Percentiles rank a stretch among this genome's conserved stretches.
phyloP scores from a whole-genome alignment of 2,329 filamentous ascomycete species.

The Beauveria sp. region DNA sequence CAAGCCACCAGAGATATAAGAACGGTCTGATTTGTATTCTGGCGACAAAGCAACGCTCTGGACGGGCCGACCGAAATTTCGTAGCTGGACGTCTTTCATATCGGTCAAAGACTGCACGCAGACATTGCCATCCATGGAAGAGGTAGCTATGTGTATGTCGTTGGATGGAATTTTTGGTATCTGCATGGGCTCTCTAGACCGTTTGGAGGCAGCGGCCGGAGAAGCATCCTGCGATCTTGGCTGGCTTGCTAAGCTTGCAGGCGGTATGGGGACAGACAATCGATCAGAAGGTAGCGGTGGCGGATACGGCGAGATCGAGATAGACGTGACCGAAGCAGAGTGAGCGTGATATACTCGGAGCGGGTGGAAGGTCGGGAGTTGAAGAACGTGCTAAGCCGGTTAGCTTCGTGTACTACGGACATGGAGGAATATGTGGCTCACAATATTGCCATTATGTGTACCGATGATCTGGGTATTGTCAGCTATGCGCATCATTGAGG shows the following conservation, averaged over 20 bases:
- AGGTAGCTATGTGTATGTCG: slow-evolving; percentile 85
- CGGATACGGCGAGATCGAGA: slow-evolving; percentile 85
- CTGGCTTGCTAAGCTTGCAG: slow-evolving; percentile 21
- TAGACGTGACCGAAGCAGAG: slow-evolving; percentile 77
- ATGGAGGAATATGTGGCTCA: slow-evolving; percentile 37
- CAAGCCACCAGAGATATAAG: slow-evolving; percentile 83
- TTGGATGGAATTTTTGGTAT: slow-evolving; percentile 76
- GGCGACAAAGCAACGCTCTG: slow-evolving; percentile 91
- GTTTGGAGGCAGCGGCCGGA: slow-evolving; percentile 44
- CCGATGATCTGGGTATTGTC: slow-evolving; percentile 63
- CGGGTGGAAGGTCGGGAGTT: slow-evolving; percentile 71
- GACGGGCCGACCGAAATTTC: slow-evolving; percentile 89
- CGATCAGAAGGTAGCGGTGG: slow-evolving; percentile 27
- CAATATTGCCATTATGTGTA: slow-evolving; percentile 94
- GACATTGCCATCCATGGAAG: slow-evolving; percentile 92
- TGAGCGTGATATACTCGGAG: slow-evolving; percentile 88
- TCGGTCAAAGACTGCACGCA: slow-evolving; percentile 85
- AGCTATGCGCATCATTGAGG: slow-evolving; percentile 18
- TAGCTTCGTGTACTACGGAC: slow-evolving; percentile 20
- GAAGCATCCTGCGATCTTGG: slow-evolving; percentile 29
- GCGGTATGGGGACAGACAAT: slow-evolving; percentile 10
- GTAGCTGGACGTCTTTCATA: slow-evolving; percentile 78
- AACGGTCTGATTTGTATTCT: slow-evolving; percentile 82
- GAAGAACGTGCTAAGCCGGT: slow-evolving; percentile 66
- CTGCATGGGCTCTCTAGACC: slow-evolving; percentile 41